Evolutionary conservation across 139 green algal genomes (phyloP).

Genomic region (Dunaliella sp.): DNA sequence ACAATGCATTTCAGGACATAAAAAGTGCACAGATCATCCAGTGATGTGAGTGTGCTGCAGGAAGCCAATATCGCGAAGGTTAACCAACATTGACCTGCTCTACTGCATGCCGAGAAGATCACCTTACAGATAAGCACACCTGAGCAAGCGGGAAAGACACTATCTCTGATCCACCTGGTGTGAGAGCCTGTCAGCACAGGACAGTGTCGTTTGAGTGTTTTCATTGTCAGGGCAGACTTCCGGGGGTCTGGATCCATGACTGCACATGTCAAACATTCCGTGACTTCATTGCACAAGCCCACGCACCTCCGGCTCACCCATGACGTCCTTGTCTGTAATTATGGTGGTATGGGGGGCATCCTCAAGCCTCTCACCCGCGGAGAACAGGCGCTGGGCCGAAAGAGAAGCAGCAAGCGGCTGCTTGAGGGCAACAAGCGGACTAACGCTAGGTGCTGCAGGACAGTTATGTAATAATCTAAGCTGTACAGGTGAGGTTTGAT

Average conservation of each 20-base stretch:
- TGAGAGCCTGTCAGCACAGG: neutral
- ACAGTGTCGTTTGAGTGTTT: neutral
- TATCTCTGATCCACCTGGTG: neutral
- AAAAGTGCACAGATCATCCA: too few species aligned
- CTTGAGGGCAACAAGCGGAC: neutral
- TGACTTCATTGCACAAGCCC: neutral
- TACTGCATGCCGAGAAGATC: too few species aligned
- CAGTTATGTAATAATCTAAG: neutral
- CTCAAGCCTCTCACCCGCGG: neutral
- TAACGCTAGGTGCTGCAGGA: neutral
- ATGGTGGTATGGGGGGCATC: neutral
- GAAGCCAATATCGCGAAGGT: neutral
- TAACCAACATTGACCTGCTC: neutral
- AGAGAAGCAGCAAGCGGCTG: neutral
- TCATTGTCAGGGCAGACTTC: neutral
- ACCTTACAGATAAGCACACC: conserved; percentile 69
- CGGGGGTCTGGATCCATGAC: neutral
- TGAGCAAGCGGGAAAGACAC: conserved; percentile 61
- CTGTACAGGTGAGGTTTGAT: neutral
- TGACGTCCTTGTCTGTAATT: neutral
- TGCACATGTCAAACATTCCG: neutral
- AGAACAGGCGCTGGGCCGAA: neutral
- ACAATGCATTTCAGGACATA: neutral
- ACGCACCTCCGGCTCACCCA: neutral
- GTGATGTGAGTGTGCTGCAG: neutral